Base-by-base conservation (phyloP, 2,329 filamentous ascomycete species). In the Trichoderma asperellum region DNA sequence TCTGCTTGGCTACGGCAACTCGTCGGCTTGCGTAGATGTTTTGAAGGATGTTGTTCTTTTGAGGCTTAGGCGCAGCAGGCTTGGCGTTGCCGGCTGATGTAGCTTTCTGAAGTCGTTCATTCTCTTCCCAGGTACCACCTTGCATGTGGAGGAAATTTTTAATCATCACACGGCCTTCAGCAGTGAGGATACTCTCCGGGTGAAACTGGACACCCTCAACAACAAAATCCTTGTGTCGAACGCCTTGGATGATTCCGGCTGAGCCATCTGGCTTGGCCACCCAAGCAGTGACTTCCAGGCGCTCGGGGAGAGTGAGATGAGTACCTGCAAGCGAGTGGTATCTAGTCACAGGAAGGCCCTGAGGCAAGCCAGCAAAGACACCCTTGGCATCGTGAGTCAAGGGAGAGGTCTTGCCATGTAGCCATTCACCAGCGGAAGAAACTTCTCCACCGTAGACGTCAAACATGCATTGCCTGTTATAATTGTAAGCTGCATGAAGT, bases 191-290 rank as follows among this genome's bases (percentile, higher is more conserved):
- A 78, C 95, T 98, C 81, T 99, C 96, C 0, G 96, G 96, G 75
- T 99, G 96, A 75, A 98, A 99, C 77, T 99, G 96, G 18, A 99
- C 96, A 52, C 94, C 96, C 79, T 99, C 96, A n/a, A 98, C 86
- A 1, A 92, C 87, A 75, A 91, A 92, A 76, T 96, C 88, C 83
- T 95, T 97, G 83, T 99, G 96, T 57, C 96, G 90, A 57, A 99
- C 92, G 58, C 96, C 96, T 91, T 98, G 97, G 74, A 99, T 99
- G 70, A 98, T 89, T 35, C 92, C 92, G 73, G 92, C 93, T 35
- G 88, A 89, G 63, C 90, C 90, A 77, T 94, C 92, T 18, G 90
- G 89, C 73, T 88, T 88, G 37, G 89, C 87, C 67, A 96, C 93
- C 91, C 93, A 97, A 56, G 96, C 97, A 1, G 93, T 93, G 8